Base-by-base conservation (phyloP, 139 green algal species). In the Chlorokybus atmophyticus region DNA sequence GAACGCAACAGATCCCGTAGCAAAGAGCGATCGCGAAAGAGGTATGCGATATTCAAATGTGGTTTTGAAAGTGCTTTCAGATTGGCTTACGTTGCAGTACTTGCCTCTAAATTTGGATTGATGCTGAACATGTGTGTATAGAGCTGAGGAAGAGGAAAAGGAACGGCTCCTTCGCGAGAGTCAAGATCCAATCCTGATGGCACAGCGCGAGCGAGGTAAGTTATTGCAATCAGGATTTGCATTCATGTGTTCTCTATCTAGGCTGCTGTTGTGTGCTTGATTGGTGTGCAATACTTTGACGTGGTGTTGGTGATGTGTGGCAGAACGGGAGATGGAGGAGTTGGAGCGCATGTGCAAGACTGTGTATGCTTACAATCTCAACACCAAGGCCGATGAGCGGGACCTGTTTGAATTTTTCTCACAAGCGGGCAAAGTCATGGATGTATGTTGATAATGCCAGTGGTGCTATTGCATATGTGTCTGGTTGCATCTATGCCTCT, bases 401-500 rank as follows among this genome's bases (percentile, higher is more conserved):
- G 85, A 94, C 54, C 64, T 95, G 3, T 94, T 88, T 48, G 65
- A 85, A 40, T 88, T 93, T 51, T 93, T 91, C 60, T 73, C 61
- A 4, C 57, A 67, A 29, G 78, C 75, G 23, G 82, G 84, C 25
- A 72, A 65, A 31, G 71, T 95, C 0, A 71, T 72, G 14, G 87
- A 95, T 72, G 35, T 44, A 14, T 21, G 35, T 14, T 44, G 35
- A 44, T 44, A 14, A 14, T 44, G 35, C 35, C 35, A 21, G 10
- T 44, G 35, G 10, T 44, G 35, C 14, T 10, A 14, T 44, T 10
- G 14, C 14, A 10, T 14, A 21, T 44, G 35, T 44, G 35, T 44
- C 35, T 44, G 35, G 14, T 21, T 44, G 35, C 10, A 14, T 44
- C n/a, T n/a, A n/a, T n/a, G n/a, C n/a, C n/a, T n/a, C n/a, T n/a